Percentiles rank a stretch among this genome's conserved stretches.
Evolutionary conservation across 352 stramenopile genomes (phyloP).

Genomic region (Aphanomyces euteiches): DNA sequence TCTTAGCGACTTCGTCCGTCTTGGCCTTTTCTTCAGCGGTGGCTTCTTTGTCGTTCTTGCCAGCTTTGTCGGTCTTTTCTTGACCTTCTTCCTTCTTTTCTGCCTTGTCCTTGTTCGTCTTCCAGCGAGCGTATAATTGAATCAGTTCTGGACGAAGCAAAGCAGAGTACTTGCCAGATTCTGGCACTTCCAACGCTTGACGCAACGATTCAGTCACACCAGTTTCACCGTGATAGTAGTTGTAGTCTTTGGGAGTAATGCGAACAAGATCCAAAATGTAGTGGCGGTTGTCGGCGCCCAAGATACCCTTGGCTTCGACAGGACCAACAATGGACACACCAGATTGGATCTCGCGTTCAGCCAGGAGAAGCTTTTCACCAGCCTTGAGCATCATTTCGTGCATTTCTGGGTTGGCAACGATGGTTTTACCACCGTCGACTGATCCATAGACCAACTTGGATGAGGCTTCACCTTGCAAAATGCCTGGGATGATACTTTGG

Average conservation of each 20-base stretch:
- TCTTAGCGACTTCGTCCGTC: slow-evolving; percentile 33
- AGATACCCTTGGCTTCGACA: slow-evolving; percentile 94
- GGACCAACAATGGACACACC: slow-evolving; percentile 84
- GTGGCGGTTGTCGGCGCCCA: slow-evolving; percentile 89
- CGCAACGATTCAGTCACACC: slow-evolving; percentile 19
- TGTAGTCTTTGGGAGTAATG: slow-evolving; percentile 93
- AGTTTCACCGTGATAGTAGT: slow-evolving; percentile 71
- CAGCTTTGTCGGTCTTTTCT: slow-evolving; percentile 35
- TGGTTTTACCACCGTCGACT: slow-evolving; percentile 87
- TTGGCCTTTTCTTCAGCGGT: slow-evolving; percentile 50
- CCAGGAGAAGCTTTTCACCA: slow-evolving; percentile 83
- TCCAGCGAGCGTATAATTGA: slow-evolving; percentile 86
- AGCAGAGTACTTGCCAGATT: slow-evolving; percentile 70
- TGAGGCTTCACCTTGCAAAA: slow-evolving; percentile 92
- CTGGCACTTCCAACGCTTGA: slow-evolving; percentile 30
- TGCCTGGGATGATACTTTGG: slow-evolving; percentile 94
- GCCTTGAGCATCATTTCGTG: slow-evolving; percentile 85
- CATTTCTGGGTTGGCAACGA: slow-evolving; percentile 90
- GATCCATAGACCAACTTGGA: slow-evolving; percentile 95
- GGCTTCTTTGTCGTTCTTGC: slow-evolving; percentile 40
- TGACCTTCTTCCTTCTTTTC: slow-evolving; percentile 34
- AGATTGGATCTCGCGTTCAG: slow-evolving; percentile 73
- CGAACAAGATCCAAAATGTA: slow-evolving; percentile 95
- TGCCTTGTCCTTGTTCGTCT: slow-evolving; percentile 78
- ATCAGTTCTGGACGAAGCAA: slow-evolving; percentile 92